Percentiles rank a stretch among this genome's conserved stretches.
Evolutionary conservation across 2,329 filamentous ascomycete genomes (phyloP).

Genomic region (Colletotrichum destructivum): DNA sequence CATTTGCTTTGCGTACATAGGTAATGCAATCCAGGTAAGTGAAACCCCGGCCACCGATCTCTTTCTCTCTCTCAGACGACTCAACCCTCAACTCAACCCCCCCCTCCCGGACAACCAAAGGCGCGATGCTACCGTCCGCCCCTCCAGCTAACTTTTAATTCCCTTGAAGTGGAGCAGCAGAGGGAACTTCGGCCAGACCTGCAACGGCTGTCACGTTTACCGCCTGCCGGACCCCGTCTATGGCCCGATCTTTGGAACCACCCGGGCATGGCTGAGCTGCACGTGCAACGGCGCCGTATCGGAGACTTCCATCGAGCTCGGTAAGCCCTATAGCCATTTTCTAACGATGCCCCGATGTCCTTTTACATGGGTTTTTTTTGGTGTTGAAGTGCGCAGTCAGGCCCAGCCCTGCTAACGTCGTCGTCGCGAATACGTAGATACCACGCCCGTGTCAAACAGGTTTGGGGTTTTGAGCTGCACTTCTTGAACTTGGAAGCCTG

Average conservation of each 20-base stretch:
- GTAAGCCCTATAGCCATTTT: background rate
- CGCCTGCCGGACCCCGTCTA: slow-evolving; percentile 39
- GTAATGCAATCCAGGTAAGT: slow-evolving; percentile 31
- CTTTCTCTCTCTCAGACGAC: too few relatives aligned
- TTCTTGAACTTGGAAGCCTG: background rate
- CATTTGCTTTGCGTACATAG: slow-evolving; percentile 23
- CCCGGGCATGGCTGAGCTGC: slow-evolving; percentile 35
- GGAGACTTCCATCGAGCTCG: slow-evolving; percentile 28
- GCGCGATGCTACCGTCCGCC: slow-evolving; percentile 20
- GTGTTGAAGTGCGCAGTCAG: background rate
- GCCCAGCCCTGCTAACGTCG: background rate
- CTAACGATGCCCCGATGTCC: too few relatives aligned
- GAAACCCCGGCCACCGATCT: background rate
- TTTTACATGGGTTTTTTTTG: too few relatives aligned
- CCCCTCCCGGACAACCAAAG: slow-evolving; percentile 7
- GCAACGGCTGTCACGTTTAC: slow-evolving; percentile 41
- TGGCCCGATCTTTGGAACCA: slow-evolving; percentile 27
- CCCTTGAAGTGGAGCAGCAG: slow-evolving; percentile 24
- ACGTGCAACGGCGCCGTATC: slow-evolving; percentile 18
- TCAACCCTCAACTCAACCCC: too few relatives aligned
- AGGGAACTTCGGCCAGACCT: slow-evolving; percentile 46
- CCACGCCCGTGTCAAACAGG: slow-evolving; percentile 4
- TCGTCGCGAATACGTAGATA: background rate
- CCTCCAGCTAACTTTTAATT: background rate
- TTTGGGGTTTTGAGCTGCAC: slow-evolving; percentile 19